Evolutionary conservation across 768 basidiomycete species (phyloP), one percentile per base, ranked within the genome.

Genomic region (Phylloporus sp.): DNA sequence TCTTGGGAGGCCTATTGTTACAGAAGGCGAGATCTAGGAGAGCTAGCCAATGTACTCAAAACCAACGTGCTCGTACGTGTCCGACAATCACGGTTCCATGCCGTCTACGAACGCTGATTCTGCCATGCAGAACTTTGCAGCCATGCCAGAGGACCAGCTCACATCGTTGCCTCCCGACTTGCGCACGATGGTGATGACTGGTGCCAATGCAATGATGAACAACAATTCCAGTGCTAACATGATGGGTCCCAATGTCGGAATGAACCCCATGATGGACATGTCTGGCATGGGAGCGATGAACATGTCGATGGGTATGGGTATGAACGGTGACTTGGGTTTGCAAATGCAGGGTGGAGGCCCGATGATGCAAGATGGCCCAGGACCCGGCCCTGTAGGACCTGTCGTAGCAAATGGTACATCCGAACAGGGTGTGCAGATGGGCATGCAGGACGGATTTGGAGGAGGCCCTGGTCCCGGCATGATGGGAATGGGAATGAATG

Each of bases 1-100:
- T 88, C 87, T 27, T 99, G 93, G 92, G 89, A 91, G 61, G 84
- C 84, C 33, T 99, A 95, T 59, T 89, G 85, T 57, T 86, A 88
- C 65, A 78, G 90, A 57, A 75, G 91, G 57, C 76, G 87, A 33
- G 87, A 91, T 46, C 63, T 91, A 41, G 84, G 87, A 3, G 90
- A 91, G 47, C 73, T 86, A 45, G 87, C 86, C 0, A 81, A 77
- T 48, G 80, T 89, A 36, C 75, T 93, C 46, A 92, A 92, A 61
- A 79, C 80, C 2, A 90, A 88, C 56, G 86, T 93, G 42, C 72
- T 91, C 49, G 89, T 91, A 57, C 58, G 86, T 74, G 13, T 47
- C 23, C 6, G 42, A 38, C 21, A 14, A 22, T 22, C 23, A 18
- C 10, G 36, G 7, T 5, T 9, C n/a, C 9, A 8, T 46, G 22